Conservation (phyloP, 2,329 filamentous ascomycete species). For the Reticulascus tulasneorum region DNA sequence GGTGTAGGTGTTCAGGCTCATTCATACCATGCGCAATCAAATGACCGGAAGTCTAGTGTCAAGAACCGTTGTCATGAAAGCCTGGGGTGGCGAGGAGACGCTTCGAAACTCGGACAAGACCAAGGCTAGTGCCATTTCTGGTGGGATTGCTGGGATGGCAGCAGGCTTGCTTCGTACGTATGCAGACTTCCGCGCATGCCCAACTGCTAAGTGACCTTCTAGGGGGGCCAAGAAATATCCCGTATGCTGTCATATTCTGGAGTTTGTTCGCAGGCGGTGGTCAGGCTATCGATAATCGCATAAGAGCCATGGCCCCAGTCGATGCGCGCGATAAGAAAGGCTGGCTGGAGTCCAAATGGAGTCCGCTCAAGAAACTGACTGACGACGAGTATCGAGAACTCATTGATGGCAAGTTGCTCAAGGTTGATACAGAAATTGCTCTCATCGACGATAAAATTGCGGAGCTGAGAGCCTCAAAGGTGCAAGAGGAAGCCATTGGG, state of each 20-base stretch:
- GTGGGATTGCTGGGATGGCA: conserved; percentile 62
- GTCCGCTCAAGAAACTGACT: conserved; percentile 64
- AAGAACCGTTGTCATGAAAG: conserved; percentile 40
- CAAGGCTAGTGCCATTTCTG: conserved; percentile 66
- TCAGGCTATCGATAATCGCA: conserved; percentile 31
- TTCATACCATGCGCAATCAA: no score
- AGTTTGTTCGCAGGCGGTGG: conserved; percentile 36
- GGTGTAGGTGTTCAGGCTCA: conserved; percentile 47
- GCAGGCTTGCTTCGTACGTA: conserved; percentile 52
- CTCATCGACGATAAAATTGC: conserved; percentile 72
- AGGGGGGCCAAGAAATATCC: conserved; percentile 51
- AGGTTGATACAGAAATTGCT: conserved; percentile 72
- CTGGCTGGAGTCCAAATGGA: conserved; percentile 60
- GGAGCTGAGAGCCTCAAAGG: conserved; percentile 22
- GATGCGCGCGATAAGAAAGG: conserved; percentile 33
- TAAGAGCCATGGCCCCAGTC: conserved; percentile 14
- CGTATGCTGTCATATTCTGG: conserved; percentile 48
- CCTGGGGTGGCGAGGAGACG: conserved; percentile 46
- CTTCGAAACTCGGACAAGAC: conserved; percentile 56
- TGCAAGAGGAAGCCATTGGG: no score
- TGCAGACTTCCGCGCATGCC: neutral
- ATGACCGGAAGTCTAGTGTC: conserved; percentile 35
- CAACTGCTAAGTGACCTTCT: neutral
- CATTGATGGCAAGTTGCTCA: conserved; percentile 66
- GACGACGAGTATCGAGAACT: conserved; percentile 71